Evolutionary conservation across 768 basidiomycete genomes (phyloP).

Genomic region (Asterophora lycoperdoides): DNA sequence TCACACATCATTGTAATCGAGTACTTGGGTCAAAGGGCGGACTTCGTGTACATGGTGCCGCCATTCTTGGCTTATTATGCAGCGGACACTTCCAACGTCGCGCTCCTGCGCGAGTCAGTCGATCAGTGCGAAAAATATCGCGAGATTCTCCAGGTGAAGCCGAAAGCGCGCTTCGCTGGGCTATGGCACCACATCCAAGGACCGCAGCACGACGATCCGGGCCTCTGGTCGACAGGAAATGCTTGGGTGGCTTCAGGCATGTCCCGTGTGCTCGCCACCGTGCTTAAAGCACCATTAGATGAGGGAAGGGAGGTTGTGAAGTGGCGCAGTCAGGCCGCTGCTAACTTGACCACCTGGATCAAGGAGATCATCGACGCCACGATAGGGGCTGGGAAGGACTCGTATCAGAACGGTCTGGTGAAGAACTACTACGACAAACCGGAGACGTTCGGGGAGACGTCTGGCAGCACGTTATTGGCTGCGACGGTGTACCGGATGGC

Average conservation of each 20-base stretch:
- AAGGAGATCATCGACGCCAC: conserved; percentile 24
- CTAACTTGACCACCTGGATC: conserved; percentile 18
- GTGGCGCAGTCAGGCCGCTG: conserved; percentile 15
- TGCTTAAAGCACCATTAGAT: conserved; percentile 31
- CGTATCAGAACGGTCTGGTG: conserved; percentile 12
- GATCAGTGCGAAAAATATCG: conserved; percentile 48
- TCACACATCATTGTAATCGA: too few relatives aligned
- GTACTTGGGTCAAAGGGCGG: too few relatives aligned
- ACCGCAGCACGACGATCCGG: conserved; percentile 32
- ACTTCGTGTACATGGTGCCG: conserved; percentile 54
- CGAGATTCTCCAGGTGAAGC: conserved; percentile 30
- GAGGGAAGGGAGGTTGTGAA: background rate
- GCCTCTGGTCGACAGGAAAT: conserved; percentile 54
- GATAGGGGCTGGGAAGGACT: conserved; percentile 10
- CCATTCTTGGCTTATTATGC: conserved; percentile 57
- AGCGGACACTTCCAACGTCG: conserved; percentile 27
- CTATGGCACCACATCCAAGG: conserved; percentile 35
- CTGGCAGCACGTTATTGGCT: conserved; percentile 19
- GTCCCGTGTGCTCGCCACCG: conserved; percentile 53
- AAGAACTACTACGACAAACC: conserved; percentile 20
- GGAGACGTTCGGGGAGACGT: conserved; percentile 19
- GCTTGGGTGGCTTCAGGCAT: conserved; percentile 73
- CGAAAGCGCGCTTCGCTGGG: conserved; percentile 1
- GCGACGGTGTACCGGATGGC: conserved; percentile 29
- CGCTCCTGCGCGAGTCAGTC: conserved; percentile 40